Base-by-base conservation (phyloP, 345 rosid species). In the Gossypium australe region DNA sequence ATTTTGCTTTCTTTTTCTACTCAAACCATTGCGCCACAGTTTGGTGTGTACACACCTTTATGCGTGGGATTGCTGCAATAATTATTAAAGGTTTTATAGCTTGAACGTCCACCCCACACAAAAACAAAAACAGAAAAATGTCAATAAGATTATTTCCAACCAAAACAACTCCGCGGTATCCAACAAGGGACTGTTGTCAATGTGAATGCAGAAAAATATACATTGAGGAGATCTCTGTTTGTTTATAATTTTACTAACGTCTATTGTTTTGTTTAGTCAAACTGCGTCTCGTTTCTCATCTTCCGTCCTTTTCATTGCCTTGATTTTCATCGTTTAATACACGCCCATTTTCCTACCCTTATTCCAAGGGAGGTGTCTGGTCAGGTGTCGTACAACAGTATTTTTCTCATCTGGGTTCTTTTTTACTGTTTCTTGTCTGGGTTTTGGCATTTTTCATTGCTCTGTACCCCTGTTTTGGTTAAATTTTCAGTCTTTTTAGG, bases 281-380 rank as follows among this genome's bases (percentile, higher is more conserved):
- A 25, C 27, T 47, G 9, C 6, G 76, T 73, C 67, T 71, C 14
- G 12, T 20, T 20, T 20, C 27, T 62, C 22, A 9, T 22, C 18
- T 82, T 44, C 71, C 55, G 77, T 75, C 77, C 45, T n/a, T 57
- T 25, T 82, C 83, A 66, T 57, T 4, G 56, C 53, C 64, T 80
- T 48, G 22, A 9, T 72, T 53, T 20, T 58, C 45, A 16, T 14
- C 74, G 41, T 59, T 72, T 67, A 76, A 61, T 8, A 72, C 77
- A 29, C 77, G 77, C 48, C 71, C 38, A 52, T 24, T 7, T 44
- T 12, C 25, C 34, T 24, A 11, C 6, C 16, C 1, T 20, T 9
- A 9, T 4, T 25, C 16, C 25, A 22, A 59, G 7, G 38, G 17
- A 41, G 51, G 9, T 65, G 49, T 38, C 24, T 10, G 22, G 0